phyloP scores from a whole-genome alignment of 1,284 basidiomycete genomes.

The Puccinia triticina region DNA sequence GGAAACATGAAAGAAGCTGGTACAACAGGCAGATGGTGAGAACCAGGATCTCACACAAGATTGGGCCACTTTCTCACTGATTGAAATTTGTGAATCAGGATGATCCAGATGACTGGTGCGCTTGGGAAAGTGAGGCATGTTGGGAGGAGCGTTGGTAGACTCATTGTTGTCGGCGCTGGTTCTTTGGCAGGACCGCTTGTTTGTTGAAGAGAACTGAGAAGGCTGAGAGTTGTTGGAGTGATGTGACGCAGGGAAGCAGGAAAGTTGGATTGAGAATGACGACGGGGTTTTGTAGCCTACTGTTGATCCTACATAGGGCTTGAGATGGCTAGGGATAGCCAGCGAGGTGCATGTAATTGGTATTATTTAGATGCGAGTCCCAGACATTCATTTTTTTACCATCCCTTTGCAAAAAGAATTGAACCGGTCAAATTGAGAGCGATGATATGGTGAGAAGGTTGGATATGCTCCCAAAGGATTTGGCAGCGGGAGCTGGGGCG shows the following conservation, averaged over 20 bases:
- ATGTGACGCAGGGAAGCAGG: not conserved
- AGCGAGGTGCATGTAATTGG: not conserved
- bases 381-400: not conserved
- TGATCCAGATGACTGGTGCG: not conserved
- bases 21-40: no score
- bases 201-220: not conserved
- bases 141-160: not conserved
- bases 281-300: conserved; percentile 36
- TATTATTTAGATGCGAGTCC: not conserved
- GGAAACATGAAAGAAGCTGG: not conserved
- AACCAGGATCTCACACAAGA: conserved; percentile 24
- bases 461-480: not conserved
- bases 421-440: not conserved
- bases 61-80: conserved; percentile 37
- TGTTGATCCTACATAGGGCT: not conserved
- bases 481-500: conserved; percentile 23
- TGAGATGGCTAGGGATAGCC: not conserved
- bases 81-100: not conserved
- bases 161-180: not conserved
- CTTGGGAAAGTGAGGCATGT: not conserved
- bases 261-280: not conserved
- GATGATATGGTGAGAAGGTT: not conserved
- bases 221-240: not conserved
- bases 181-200: not conserved
- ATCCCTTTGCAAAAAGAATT: not conserved